phyloP scores from a whole-genome alignment of 2,329 filamentous ascomycete genomes.

The Apiospora saccharicola region DNA sequence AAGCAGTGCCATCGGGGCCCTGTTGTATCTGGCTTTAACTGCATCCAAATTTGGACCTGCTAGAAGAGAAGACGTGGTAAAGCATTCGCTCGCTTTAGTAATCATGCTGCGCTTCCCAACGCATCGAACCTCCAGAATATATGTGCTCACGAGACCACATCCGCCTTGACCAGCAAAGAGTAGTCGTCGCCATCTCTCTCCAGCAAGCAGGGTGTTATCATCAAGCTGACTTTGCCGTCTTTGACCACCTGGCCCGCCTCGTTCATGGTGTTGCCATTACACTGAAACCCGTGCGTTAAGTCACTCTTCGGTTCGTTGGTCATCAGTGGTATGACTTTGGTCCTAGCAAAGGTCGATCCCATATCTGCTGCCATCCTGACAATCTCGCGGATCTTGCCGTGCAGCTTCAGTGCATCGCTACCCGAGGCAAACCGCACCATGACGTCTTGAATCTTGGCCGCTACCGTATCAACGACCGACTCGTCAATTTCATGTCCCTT shows the following conservation, averaged over 20 bases:
- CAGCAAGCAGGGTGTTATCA: conserved; percentile 40
- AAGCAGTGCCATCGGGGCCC: background rate
- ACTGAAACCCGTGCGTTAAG: conserved; percentile 36
- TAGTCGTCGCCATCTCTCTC: conserved; percentile 36
- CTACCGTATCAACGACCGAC: conserved; percentile 29
- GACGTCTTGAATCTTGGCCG: conserved; percentile 32
- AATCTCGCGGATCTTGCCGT: conserved; percentile 31
- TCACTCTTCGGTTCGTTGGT: conserved; percentile 35
- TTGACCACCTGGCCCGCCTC: conserved; percentile 32
- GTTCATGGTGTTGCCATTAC: conserved; percentile 34
- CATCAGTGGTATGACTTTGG: conserved; percentile 37
- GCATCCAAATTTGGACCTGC: background rate
- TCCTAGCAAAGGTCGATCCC: conserved; percentile 32
- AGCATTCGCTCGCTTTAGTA: conserved; percentile 11
- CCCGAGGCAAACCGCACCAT: conserved; percentile 32
- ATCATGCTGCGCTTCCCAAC: background rate
- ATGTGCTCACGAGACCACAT: conserved; percentile 36
- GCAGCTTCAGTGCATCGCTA: conserved; percentile 28
- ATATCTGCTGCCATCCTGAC: conserved; percentile 35
- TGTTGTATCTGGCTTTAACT: background rate
- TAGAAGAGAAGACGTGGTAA: background rate
- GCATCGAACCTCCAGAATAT: background rate
- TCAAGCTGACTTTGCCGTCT: conserved; percentile 37
- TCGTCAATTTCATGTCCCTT: conserved; percentile 32
- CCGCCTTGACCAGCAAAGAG: conserved; percentile 38